Conservation (phyloP, 2,329 filamentous ascomycete species). For the Exserohilum rostratum region DNA sequence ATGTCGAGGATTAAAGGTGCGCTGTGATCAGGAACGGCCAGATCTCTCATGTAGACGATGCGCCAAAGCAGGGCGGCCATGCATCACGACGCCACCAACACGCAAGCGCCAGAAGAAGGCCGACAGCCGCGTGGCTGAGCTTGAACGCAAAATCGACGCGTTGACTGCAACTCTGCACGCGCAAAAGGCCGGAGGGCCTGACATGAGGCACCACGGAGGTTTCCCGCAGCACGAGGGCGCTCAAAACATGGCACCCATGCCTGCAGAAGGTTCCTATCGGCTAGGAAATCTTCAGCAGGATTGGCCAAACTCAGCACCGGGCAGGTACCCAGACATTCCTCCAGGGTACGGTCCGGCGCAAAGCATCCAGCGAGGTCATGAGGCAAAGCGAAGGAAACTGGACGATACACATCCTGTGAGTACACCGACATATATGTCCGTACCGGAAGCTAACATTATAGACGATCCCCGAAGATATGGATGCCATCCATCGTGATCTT, state of each 20-base stretch:
- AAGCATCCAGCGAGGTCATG: slow-evolving; percentile 36
- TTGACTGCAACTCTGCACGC: slow-evolving; percentile 80
- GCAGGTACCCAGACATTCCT: slow-evolving; percentile 34
- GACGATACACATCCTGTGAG: slow-evolving; percentile 38
- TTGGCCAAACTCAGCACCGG: slow-evolving; percentile 29
- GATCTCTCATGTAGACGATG: slow-evolving; percentile 70
- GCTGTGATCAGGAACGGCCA: slow-evolving; percentile 77
- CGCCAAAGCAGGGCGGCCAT: slow-evolving; percentile 77
- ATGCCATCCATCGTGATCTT: slow-evolving; percentile 45
- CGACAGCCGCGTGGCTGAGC: slow-evolving; percentile 84
- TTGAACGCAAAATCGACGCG: slow-evolving; percentile 92
- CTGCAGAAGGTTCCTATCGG: slow-evolving; percentile 33
- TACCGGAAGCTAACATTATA: slow-evolving; percentile 15
- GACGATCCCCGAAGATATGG: slow-evolving; percentile 48
- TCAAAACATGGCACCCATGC: slow-evolving; percentile 16
- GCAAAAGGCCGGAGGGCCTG: slow-evolving; percentile 39
- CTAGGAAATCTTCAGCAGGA: slow-evolving; percentile 38
- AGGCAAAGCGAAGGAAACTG: slow-evolving; percentile 42
- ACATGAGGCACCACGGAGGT: slow-evolving; percentile 29
- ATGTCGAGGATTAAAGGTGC: slow-evolving; percentile 63
- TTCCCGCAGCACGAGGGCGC: slow-evolving; percentile 29
- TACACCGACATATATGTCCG: neutral
- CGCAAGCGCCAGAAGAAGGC: slow-evolving; percentile 90
- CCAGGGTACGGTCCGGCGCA: slow-evolving; percentile 43
- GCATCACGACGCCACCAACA: slow-evolving; percentile 69